Conservation (phyloP, 2,329 filamentous ascomycete genomes). For the Cladophialophora carrionii region DNA sequence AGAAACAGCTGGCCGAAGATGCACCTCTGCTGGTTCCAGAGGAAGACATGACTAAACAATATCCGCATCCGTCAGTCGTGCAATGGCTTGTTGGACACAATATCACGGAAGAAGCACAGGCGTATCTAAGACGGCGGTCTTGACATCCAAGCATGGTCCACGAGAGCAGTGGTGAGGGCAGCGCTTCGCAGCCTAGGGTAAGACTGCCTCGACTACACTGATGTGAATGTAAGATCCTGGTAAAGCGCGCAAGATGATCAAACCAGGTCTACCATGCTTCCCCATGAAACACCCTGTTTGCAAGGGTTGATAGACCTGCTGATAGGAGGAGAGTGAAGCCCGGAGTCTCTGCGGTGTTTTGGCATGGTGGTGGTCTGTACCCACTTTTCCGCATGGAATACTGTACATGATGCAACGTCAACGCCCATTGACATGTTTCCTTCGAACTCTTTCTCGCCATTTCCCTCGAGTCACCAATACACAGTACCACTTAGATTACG, state of each 20-base stretch:
- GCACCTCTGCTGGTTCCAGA: not conserved
- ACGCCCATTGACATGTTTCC: conserved; percentile 7
- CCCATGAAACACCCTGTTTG: not conserved
- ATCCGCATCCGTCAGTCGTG: conserved; percentile 16
- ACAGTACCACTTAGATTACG: not conserved
- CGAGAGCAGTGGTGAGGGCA: not conserved
- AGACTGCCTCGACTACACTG: not conserved
- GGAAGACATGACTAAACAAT: conserved; percentile 16
- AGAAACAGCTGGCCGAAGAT: conserved; percentile 16
- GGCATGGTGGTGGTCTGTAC: not conserved
- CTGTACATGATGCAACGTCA: not conserved
- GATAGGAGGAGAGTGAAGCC: not conserved
- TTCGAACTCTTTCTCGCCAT: conserved; percentile 1
- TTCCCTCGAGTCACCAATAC: not conserved
- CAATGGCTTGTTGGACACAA: conserved; percentile 25
- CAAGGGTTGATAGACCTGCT: not conserved
- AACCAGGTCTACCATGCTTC: not conserved
- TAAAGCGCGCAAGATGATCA: not conserved
- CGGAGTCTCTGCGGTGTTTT: not conserved
- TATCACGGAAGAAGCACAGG: conserved; percentile 9
- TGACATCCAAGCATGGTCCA: not conserved
- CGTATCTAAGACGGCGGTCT: not conserved
- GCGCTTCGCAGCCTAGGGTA: not conserved
- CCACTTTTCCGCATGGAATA: not conserved
- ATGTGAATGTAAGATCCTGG: not conserved